Evolutionary conservation across 768 basidiomycete species (phyloP), one percentile per base, ranked within the genome.

Genomic region (Auricularia sp.): DNA sequence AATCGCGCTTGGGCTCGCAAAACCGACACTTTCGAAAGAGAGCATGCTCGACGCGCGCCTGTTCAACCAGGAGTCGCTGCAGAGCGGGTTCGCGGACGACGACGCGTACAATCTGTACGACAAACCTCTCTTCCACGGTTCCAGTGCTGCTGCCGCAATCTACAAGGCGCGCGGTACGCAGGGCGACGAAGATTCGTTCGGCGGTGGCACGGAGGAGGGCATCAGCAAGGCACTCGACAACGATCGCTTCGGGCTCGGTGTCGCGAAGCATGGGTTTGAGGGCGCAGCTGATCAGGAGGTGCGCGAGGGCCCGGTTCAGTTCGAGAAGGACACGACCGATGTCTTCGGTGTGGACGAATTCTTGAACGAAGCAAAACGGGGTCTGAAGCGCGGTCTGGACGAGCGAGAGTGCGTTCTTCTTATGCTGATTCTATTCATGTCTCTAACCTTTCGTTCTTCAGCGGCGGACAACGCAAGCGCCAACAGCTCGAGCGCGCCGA

Each of bases 291-390:
- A 90, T 21, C 90, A 90, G 73, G 94, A 94, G 73, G 81, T 89
- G 34, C 79, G 87, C 64, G 91, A 93, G 71, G 97, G 97, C 1
- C 97, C 97, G 29, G 97, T 99, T 51, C 94, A 98, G 72, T 99
- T 99, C 72, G 97, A 99, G 80, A 97, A 98, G 79, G 96, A 99
- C 71, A 86, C 89, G 1, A 83, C 86, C n/a, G 96, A 98, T 81
- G 93, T 98, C 21, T 98, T 98, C 72, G 96, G 96, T 67, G 81
- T 98, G 68, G 91, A 97, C 76, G 88, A 96, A 74, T 98, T 99
- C 80, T 82, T 98, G 80, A 93, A 98, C 73, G 92, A 94, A 75
- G 97, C 96, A 18, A 97, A 93, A 82, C 87, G 88, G 29, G 96
- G 94, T n/a, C 86, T 87, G 75, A 96, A 96, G 79, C 80, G 94